Evolutionary conservation across 139 green algal species (phyloP).

Genomic region (Raphidocelis subcapitata): DNA sequence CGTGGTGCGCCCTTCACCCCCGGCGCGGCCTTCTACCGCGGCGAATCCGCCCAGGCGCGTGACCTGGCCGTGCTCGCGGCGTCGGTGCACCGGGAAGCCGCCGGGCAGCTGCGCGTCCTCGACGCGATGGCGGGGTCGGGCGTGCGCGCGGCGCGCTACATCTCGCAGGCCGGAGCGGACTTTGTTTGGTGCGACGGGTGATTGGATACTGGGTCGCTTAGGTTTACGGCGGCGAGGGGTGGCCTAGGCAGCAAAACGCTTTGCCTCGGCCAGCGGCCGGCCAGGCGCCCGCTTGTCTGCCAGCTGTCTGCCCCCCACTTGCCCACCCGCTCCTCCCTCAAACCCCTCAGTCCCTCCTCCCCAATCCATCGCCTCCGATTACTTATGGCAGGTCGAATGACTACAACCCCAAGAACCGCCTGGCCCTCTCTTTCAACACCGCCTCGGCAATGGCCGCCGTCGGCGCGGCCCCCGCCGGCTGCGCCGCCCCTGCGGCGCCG

Average conservation of each 20-base stretch:
- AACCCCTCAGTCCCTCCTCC: too few relatives aligned
- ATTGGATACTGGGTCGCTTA: too few relatives aligned
- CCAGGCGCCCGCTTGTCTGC: too few relatives aligned
- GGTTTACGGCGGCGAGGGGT: too few relatives aligned
- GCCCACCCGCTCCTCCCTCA: too few relatives aligned
- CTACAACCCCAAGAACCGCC: conserved; percentile 34
- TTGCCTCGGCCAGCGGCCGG: too few relatives aligned
- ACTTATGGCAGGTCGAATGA: too few relatives aligned
- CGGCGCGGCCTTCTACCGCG: conserved; percentile 54
- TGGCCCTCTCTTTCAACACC: conserved; percentile 49
- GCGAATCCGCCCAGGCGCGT: conserved; percentile 53
- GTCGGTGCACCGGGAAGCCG: conserved; percentile 27
- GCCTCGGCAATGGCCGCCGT: neutral
- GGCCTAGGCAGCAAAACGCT: too few relatives aligned
- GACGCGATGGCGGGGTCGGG: conserved; percentile 63
- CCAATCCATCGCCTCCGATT: too few relatives aligned
- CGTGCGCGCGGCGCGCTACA: conserved; percentile 56
- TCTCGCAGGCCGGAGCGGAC: conserved; percentile 57
- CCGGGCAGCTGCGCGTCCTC: conserved; percentile 49
- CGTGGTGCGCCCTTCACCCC: conserved; percentile 21
- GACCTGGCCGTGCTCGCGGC: conserved; percentile 64
- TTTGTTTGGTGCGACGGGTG: conserved; percentile 72
- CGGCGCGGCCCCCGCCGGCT: neutral
- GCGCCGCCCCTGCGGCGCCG: too few relatives aligned
- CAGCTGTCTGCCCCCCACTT: too few relatives aligned